Percentiles rank a stretch among this genome's conserved stretches.
Conservation (phyloP, 2,329 filamentous ascomycete species). For the Aureobasidium melanogenum region DNA sequence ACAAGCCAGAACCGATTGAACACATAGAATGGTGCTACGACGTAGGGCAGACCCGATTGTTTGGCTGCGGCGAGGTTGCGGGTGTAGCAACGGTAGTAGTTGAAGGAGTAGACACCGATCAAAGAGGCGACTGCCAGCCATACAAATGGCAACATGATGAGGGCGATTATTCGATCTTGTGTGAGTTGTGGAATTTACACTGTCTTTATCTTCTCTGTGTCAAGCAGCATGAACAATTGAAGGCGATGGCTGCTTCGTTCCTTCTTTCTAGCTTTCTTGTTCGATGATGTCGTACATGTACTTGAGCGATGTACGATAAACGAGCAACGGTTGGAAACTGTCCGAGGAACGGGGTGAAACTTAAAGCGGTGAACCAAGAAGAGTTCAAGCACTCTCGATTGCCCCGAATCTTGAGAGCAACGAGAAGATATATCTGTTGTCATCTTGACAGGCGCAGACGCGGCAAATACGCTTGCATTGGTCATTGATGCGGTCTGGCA, state of each 20-base stretch:
- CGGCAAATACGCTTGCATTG: background rate
- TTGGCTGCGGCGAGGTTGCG: constrained; percentile 37
- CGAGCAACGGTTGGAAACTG: background rate
- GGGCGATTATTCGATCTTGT: background rate
- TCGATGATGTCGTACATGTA: constrained; percentile 7
- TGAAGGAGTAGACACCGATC: constrained; percentile 25
- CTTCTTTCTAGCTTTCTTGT: background rate
- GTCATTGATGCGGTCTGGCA: constrained; percentile 3
- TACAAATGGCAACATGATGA: constrained; percentile 22
- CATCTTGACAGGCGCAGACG: background rate
- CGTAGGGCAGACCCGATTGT: constrained; percentile 37
- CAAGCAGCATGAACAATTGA: background rate
- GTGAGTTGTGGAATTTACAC: background rate
- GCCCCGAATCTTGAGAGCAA: background rate
- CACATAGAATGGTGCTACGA: constrained; percentile 34
- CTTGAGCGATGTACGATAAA: background rate
- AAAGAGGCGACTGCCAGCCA: constrained; percentile 23
- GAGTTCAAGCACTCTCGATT: background rate
- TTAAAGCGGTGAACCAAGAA: background rate
- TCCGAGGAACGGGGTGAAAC: constrained; percentile 7
- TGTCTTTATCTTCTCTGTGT: background rate
- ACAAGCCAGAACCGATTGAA: constrained; percentile 50
- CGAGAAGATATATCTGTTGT: background rate
- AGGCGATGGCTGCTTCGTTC: background rate
- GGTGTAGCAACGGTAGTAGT: constrained; percentile 28